Base-by-base conservation (phyloP, 225 moss, liverwort and hornwort genomes). In the Anthoceros angustus region DNA sequence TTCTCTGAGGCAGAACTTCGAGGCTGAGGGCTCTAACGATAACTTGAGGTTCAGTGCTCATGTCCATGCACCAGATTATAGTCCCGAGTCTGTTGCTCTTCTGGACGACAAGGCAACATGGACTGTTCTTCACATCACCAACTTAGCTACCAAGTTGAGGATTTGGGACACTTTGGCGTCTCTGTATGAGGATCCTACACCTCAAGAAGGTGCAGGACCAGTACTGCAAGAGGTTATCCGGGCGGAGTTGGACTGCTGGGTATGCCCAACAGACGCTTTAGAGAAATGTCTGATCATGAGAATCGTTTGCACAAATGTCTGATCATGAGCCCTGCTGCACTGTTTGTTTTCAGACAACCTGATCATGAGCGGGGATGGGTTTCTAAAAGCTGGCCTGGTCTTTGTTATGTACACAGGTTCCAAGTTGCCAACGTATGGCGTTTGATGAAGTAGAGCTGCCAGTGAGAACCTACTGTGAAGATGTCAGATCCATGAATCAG, bases 401-500 rank as follows among this genome's bases (percentile, higher is more conserved):
- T 16, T 20, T 50, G 7, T 50, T 50, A 14, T 50, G 49, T n/a
- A n/a, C n/a, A n/a, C 49, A 50, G 49, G 14, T 50, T 4, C 14
- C 49, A 16, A 50, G 20, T 4, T 14, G 49, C 20, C 5, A 5
- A 50, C 5, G 20, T 20, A 11, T 5, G 5, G 15, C 7, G 15
- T 14, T 65, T 61, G 74, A 74, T 42, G 76, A 74, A 50, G 45
- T 67, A 46, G 70, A 71, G 65, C 67, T 78, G 43, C 68, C 76
- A 15, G 71, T 43, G 42, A 9, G 25, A 46, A 39, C 9, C 9
- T 84, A 84, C 61, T 81, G 84, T 76, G 26, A 62, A 38, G 42
- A 66, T 65, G 39, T 75, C n/a, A 76, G 81, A 66, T 43, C 48
- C 62, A 78, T 84, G 20, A 84, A 84, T 73, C 25, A 43, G 23